Evolutionary conservation across 1,139 yeast species (phyloP), one percentile per base, ranked within the genome.

Genomic region (Casaregolazyma suthepensis): DNA sequence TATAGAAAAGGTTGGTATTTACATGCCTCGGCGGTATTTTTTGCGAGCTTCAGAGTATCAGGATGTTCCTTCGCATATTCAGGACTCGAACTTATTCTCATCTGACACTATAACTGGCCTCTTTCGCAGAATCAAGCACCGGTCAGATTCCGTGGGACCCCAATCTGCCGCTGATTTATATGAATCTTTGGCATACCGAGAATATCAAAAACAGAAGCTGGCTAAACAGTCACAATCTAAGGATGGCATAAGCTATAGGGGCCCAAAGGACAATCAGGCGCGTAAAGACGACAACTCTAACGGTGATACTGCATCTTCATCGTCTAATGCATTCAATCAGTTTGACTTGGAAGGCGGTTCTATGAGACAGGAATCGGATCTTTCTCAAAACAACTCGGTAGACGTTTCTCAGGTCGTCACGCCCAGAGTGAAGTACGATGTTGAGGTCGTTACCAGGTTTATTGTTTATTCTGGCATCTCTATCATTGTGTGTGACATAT

Each of bases 401-500:
- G 60, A 66, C 53, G 54, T 61, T 51, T 61, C 69, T 1, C 56
- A 61, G 73, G 46, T 81, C 71, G 65, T 75, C 68, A 63, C 59
- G 19, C 74, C 75, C 2, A 64, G 76, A 37, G 67, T 81, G 10
- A 73, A 90, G 52, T 84, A 82, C 63, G 93, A 85, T 58, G 83
- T 85, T 31, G 91, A 85, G 59, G 85, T 86, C 17, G 72, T 87
- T 46, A 88, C 93, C 12, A 75, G 91, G 62, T 68, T 87, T 55
- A 72, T 85, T 18, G 86, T 87, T 1, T 89, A 89, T 67, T 82
- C 86, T 2, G 96, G 96, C 0, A 79, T 88, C 26, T 75, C 88
- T 0, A 61, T 71, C 26, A 58, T 66, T 43, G 61, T 64, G 3
- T 54, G 57, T 20, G 63, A 58, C 52, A 46, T 59, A 6, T 56